These are phyloP conservation scores for Moniliophthora roreri DNA, from an alignment of 1,284 basidiomycete genomes.

Conservation along the genomic window DNA sequence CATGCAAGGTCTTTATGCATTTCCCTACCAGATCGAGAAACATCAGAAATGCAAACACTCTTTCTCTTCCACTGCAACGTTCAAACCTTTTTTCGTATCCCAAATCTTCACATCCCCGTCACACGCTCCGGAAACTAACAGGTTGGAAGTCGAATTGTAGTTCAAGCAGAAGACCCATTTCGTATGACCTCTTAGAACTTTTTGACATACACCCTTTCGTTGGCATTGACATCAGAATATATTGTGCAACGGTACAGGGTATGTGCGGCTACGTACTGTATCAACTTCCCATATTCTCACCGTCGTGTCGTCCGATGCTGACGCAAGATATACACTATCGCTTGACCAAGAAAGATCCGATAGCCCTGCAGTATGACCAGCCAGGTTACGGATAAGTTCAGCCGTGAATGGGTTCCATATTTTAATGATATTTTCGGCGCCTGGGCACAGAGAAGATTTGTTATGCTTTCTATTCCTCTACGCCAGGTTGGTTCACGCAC, in stretches of 20 bases:
- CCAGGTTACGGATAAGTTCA: slow-evolving; percentile 70
- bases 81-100: slow-evolving; percentile 80
- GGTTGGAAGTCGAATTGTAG: slow-evolving; percentile 84
- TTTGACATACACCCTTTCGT: slow-evolving; percentile 62
- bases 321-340: slow-evolving; percentile 80
- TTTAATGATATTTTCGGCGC: slow-evolving; percentile 74
- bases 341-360: slow-evolving; percentile 89
- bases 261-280: slow-evolving; percentile 48
- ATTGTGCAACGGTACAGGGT: slow-evolving; percentile 6
- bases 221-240: slow-evolving; percentile 8
- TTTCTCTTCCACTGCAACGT: too few species aligned
- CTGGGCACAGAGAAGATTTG: slow-evolving; percentile 46
- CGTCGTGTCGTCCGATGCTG: slow-evolving; percentile 87
- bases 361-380: slow-evolving; percentile 77
- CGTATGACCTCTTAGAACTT: slow-evolving; percentile 77
- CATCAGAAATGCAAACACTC: too few species aligned
- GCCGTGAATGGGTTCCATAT: slow-evolving; percentile 82
- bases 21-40: slow-evolving; percentile 57
- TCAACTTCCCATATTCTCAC: slow-evolving; percentile 87
- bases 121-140: slow-evolving; percentile 89
- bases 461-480: not conserved
- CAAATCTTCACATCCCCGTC: slow-evolving; percentile 93
- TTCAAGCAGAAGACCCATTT: slow-evolving; percentile 92
- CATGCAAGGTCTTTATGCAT: slow-evolving; percentile 82
- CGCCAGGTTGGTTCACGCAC: slow-evolving; percentile 39